phyloP scores from a whole-genome alignment of 495 filamentous ascomycete genomes.

The Lentithecium fluviatile region DNA sequence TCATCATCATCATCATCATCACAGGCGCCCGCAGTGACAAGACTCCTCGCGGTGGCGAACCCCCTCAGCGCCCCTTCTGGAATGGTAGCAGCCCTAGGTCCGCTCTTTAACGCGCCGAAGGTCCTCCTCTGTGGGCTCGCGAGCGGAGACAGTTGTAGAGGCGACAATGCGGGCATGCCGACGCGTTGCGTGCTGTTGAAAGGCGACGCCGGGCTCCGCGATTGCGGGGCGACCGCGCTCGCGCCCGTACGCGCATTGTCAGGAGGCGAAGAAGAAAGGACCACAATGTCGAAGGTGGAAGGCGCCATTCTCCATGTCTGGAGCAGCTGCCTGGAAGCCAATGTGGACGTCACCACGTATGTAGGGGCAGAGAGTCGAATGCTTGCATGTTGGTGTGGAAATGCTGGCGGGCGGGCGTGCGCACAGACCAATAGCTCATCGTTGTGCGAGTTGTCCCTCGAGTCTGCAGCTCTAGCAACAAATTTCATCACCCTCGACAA shows the following conservation, averaged over 20 bases:
- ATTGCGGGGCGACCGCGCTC: background rate
- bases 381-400: no score
- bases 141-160: conserved; percentile 12
- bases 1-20: no score
- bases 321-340: background rate
- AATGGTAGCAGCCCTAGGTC: conserved; percentile 19
- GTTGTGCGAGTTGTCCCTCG: no score
- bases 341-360: background rate
- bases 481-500: no score
- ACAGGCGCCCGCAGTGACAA: no score
- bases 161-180: conserved; percentile 12
- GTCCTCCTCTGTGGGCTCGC: background rate
- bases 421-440: no score
- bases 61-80: conserved; percentile 27
- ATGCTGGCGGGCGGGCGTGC: no score
- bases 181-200: conserved; percentile 20
- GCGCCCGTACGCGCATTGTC: background rate
- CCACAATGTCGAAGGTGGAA: conserved; percentile 25
- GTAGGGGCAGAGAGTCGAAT: background rate
- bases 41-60: conserved; percentile 28
- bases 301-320: background rate
- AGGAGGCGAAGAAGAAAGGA: conserved; percentile 37
- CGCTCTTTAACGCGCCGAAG: conserved; percentile 23
- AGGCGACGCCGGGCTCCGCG: conserved; percentile 15
- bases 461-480: no score